Evolutionary conservation across 768 basidiomycete genomes (phyloP).

Genomic region (Amanita phalloides): DNA sequence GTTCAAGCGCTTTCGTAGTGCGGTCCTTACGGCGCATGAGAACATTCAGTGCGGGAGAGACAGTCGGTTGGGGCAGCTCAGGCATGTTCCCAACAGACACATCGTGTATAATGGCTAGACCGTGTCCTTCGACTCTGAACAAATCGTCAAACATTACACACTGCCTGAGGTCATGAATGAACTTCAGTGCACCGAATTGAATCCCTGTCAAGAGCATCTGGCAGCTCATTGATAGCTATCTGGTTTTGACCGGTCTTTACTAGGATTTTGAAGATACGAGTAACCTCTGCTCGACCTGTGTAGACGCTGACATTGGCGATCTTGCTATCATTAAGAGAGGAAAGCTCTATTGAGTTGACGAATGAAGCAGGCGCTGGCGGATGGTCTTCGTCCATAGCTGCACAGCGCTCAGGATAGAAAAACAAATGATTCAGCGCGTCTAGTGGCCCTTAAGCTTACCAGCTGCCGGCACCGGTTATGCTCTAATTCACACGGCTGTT

Average conservation of each 20-base stretch:
- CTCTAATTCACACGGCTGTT: too few species aligned
- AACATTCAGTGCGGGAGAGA: constrained; percentile 16
- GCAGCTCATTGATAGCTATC: too few species aligned
- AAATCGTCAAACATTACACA: not conserved
- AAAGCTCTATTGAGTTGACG: constrained; percentile 14
- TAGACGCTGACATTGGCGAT: constrained; percentile 24
- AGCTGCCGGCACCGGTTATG: too few species aligned
- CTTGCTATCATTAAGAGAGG: constrained; percentile 15
- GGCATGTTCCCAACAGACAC: constrained; percentile 21
- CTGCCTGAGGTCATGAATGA: not conserved
- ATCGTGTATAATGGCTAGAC: constrained; percentile 36
- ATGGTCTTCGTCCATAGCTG: not conserved
- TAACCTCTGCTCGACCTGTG: constrained; percentile 25
- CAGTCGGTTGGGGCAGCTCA: constrained; percentile 9
- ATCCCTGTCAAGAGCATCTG: too few species aligned
- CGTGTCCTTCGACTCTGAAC: constrained; percentile 31
- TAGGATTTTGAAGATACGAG: constrained; percentile 17
- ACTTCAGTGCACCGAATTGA: not conserved
- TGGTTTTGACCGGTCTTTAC: too few species aligned
- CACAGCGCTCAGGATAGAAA: not conserved
- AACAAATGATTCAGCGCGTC: too few species aligned
- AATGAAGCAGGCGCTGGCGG: not conserved
- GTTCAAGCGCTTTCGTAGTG: constrained; percentile 18
- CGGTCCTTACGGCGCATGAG: constrained; percentile 17
- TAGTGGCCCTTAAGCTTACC: too few species aligned